These are phyloP conservation scores for Solanum neorickii DNA, from an alignment of 257 asterid genomes.

Conservation along the genomic window DNA sequence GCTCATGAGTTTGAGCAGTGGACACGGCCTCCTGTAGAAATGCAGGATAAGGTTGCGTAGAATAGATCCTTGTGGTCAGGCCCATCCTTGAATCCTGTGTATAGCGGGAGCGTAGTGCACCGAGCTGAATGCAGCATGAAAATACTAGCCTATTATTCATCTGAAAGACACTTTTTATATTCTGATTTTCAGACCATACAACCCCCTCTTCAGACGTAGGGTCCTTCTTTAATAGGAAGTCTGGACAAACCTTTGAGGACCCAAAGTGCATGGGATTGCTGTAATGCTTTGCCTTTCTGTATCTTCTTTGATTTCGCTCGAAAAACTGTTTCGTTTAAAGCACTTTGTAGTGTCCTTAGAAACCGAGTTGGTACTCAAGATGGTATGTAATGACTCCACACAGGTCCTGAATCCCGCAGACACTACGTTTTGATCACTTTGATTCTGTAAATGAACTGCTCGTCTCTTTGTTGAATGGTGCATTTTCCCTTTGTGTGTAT, in stretches of 20 bases:
- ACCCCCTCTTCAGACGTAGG: neutral
- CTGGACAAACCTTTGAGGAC: conserved; percentile 19
- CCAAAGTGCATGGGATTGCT: conserved; percentile 51
- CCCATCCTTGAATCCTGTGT: neutral
- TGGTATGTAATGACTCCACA: conserved; percentile 36
- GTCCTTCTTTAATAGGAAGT: conserved; percentile 66
- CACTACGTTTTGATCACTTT: conserved; percentile 90
- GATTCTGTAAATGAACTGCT: conserved; percentile 80
- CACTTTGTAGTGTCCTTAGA: conserved; percentile 70
- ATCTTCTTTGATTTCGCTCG: conserved; percentile 65
- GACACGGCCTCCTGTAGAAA: neutral
- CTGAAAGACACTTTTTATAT: neutral
- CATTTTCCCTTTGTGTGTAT: conserved; percentile 67
- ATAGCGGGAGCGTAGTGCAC: neutral
- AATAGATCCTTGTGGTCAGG: neutral
- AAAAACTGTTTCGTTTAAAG: conserved; percentile 77
- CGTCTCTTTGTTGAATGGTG: conserved; percentile 74
- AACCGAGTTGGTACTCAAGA: conserved; percentile 68
- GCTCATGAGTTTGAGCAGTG: neutral
- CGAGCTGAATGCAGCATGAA: neutral
- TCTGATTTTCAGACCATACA: neutral
- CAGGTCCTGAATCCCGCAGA: conserved; percentile 50
- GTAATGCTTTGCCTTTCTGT: conserved; percentile 73
- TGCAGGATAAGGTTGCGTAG: neutral
- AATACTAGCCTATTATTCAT: neutral